Evolutionary conservation across 257 asterid genomes (phyloP).

Genomic region (Plectranthus barbatus): DNA sequence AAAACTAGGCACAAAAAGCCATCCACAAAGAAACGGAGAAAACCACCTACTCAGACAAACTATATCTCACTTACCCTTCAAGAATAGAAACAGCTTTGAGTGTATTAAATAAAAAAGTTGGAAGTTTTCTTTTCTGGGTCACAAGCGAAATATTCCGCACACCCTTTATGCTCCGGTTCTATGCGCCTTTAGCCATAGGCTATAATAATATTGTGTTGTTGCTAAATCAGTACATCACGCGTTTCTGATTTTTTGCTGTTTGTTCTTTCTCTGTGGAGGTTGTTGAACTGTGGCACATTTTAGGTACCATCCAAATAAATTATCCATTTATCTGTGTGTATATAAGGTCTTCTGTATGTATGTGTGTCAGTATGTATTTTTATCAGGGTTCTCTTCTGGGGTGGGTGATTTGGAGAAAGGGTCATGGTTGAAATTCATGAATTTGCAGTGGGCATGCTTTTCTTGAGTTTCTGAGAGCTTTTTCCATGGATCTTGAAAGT

Average conservation of each 20-base stretch:
- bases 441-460: constrained; percentile 34
- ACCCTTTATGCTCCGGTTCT: constrained; percentile 14
- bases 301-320: constrained; percentile 22
- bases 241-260: constrained; percentile 8
- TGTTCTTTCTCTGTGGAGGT: constrained; percentile 12
- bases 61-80: constrained; percentile 19
- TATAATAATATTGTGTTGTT: constrained; percentile 1
- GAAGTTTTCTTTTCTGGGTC: constrained; percentile 17
- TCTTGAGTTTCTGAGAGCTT: constrained; percentile 32
- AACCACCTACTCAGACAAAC: constrained; percentile 20
- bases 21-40: constrained; percentile 14
- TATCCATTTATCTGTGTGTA: constrained; percentile 7
- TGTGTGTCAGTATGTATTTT: constrained; percentile 22
- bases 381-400: constrained; percentile 24
- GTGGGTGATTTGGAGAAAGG: constrained; percentile 26
- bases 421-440: constrained; percentile 27
- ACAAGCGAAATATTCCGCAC: constrained; percentile 20
- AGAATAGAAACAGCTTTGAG: neutral
- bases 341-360: neutral
- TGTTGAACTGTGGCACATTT: constrained; percentile 24
- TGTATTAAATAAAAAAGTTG: neutral
- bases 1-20: constrained; percentile 13
- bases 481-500: constrained; percentile 68
- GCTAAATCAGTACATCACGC: constrained; percentile 5
- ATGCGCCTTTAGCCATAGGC: too few relatives aligned